Percentiles rank a stretch among this genome's conserved stretches.
Evolutionary conservation across 2,329 filamentous ascomycete genomes (phyloP).

Genomic region (Stagonosporopsis cucurbitacearum): DNA sequence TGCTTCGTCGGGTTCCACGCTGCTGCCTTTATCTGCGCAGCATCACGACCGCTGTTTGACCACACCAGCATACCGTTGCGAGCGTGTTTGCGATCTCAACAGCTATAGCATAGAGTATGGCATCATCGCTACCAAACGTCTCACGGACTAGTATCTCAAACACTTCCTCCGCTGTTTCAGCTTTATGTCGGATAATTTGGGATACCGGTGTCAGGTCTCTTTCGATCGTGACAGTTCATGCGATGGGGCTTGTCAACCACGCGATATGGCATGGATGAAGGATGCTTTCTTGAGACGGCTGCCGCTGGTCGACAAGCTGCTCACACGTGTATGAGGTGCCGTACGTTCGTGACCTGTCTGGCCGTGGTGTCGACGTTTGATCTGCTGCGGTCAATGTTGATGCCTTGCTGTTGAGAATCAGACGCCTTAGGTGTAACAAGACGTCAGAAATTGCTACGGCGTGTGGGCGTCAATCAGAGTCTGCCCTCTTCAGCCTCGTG

Average conservation of each 20-base stretch:
- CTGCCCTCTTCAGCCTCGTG: neutral
- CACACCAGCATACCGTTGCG: slow-evolving; percentile 12
- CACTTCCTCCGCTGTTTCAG: slow-evolving; percentile 15
- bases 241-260: slow-evolving; percentile 16
- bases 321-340: slow-evolving; percentile 13
- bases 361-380: neutral
- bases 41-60: slow-evolving; percentile 1
- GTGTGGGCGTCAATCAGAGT: neutral
- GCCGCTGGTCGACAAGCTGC: slow-evolving; percentile 8
- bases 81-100: slow-evolving; percentile 1
- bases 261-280: slow-evolving; percentile 13
- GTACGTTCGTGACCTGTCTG: slow-evolving; percentile 11
- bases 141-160: slow-evolving; percentile 7
- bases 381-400: slow-evolving; percentile 1
- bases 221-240: slow-evolving; percentile 17
- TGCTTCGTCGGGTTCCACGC: neutral
- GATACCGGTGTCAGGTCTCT: slow-evolving; percentile 7
- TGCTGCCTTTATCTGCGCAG: neutral
- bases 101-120: slow-evolving; percentile 11
- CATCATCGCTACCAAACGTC: slow-evolving; percentile 12
- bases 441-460: neutral
- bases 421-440: neutral
- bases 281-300: slow-evolving; percentile 8
- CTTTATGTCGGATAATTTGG: slow-evolving; percentile 12
- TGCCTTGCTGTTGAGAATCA: neutral